phyloP scores from a whole-genome alignment of 1,284 basidiomycete species.

The Phellopilus nigrolimitatus region DNA sequence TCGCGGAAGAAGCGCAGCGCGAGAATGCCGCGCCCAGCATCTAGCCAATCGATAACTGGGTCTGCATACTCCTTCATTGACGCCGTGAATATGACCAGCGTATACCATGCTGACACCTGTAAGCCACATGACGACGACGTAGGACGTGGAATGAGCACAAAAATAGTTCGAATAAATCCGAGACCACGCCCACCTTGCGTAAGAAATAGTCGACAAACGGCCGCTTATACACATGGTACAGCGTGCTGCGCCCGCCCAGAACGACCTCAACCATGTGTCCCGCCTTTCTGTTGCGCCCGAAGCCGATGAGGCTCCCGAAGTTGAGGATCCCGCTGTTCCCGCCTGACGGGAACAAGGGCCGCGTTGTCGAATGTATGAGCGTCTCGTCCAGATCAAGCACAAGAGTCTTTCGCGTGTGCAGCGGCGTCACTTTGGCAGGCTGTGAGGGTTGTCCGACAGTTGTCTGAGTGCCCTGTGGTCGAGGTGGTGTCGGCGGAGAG shows the following conservation, averaged over 20 bases:
- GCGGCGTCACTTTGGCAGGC: slow-evolving; percentile 41
- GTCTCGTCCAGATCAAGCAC: slow-evolving; percentile 98
- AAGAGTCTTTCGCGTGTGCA: slow-evolving; percentile 84
- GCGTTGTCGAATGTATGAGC: slow-evolving; percentile 93
- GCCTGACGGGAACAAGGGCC: slow-evolving; percentile 53
- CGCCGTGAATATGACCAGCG: slow-evolving; percentile 97
- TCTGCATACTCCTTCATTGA: slow-evolving; percentile 99
- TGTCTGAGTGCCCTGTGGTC: background rate
- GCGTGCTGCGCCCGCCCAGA: slow-evolving; percentile 80
- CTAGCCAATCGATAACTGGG: slow-evolving; percentile 99
- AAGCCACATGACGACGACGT: slow-evolving; percentile 1
- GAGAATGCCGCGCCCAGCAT: slow-evolving; percentile 90
- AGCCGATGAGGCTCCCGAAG: slow-evolving; percentile 38
- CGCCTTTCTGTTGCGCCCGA: slow-evolving; percentile 61
- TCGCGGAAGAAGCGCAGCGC: slow-evolving; percentile 88
- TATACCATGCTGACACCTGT: slow-evolving; percentile 97
- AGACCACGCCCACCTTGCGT: slow-evolving; percentile 65
- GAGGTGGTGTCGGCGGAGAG: slow-evolving; percentile 21
- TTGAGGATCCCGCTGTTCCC: slow-evolving; percentile 61
- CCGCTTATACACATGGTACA: slow-evolving; percentile 98
- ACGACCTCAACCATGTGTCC: slow-evolving; percentile 96
- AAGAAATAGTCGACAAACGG: slow-evolving; percentile 96
- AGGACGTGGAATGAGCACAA: background rate
- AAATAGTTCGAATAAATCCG: slow-evolving; percentile 3
- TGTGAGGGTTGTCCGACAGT: slow-evolving; percentile 19